Evolutionary conservation across 108 stramenopile species (phyloP), one percentile per base, ranked within the genome.

Genomic region (Nitzschia palea): DNA sequence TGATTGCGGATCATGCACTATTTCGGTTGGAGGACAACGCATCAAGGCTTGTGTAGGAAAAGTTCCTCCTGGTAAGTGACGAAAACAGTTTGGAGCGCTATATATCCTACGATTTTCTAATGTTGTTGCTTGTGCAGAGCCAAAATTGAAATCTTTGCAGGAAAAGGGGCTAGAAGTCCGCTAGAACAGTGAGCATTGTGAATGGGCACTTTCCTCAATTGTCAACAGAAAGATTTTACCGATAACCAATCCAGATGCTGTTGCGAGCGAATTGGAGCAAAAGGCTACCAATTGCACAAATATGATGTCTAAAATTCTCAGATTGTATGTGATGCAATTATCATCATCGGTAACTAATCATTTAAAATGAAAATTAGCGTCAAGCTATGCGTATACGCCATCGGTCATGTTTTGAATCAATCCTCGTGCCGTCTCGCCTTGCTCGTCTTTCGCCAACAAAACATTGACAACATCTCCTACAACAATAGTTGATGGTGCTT

Each of bases 391-490:
- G 28, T 55, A 29, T 14, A 55, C n/a, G 4, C 18, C 6, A 8
- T 36, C 29, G 8, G 59, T 51, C 27, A 47, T 34, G 26, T 60
- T 69, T 48, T 48, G 58, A 28, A 71, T 68, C 58, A 79, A 25
- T n/a, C 73, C 73, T 52, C 69, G 71, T 8, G 72, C 56, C 37
- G 68, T 40, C 36, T 60, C 67, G 35, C 47, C 63, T 33, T 68
- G 55, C 36, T 78, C 74, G 23, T 78, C 82, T 30, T 85, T 70
- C 17, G 78, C 80, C 48, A 87, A 60, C 44, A 94, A 55, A 0
- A 88, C 93, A 58, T 83, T 82, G 3, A 90, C 91, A n/a, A 91
- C 91, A 20, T 87, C 78, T 0, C 94, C 94, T 5, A 95, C 89
- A 35, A 95, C 86, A 80, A 95, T 91, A 1, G 90, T 91, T 57